phyloP scores from a whole-genome alignment of 2,329 filamentous ascomycete genomes.

The Colletotrichum lindemuthianum region DNA sequence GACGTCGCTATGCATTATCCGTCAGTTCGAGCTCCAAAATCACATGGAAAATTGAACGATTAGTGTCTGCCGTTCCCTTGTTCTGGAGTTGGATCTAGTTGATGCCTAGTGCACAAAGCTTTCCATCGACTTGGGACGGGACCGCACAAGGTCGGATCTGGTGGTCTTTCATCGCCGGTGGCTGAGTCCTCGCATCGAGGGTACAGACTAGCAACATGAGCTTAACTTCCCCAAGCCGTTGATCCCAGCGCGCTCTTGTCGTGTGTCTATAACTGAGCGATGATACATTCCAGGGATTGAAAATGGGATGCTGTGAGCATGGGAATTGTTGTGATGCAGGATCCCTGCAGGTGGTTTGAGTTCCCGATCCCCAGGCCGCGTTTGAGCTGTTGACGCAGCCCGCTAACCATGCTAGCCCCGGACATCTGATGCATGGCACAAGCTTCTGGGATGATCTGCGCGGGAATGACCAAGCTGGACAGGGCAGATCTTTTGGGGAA shows the following conservation, averaged over 20 bases:
- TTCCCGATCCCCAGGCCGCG: conserved; percentile 14
- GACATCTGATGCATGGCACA: conserved; percentile 18
- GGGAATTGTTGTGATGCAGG: not conserved
- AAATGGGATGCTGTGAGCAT: conserved; percentile 27
- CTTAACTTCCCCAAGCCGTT: not conserved
- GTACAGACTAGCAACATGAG: no score
- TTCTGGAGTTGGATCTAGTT: no score
- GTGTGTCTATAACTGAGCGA: not conserved
- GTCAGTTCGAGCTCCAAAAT: no score
- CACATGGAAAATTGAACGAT: no score
- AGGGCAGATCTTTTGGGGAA: conserved; percentile 21
- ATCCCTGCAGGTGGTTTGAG: conserved; percentile 26
- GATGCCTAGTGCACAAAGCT: no score
- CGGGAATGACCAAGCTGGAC: conserved; percentile 27
- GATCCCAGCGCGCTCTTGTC: not conserved
- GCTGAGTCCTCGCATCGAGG: no score
- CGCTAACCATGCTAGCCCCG: conserved; percentile 9
- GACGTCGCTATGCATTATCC: no score
- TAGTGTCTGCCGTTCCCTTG: no score
- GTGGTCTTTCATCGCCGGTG: no score
- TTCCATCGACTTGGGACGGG: no score
- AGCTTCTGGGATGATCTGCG: conserved; percentile 33
- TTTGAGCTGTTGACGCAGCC: not conserved
- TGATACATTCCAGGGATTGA: conserved; percentile 12
- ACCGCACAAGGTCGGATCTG: no score